Conservation (phyloP, 2,329 filamentous ascomycete genomes). For the Fusarium sp. region DNA sequence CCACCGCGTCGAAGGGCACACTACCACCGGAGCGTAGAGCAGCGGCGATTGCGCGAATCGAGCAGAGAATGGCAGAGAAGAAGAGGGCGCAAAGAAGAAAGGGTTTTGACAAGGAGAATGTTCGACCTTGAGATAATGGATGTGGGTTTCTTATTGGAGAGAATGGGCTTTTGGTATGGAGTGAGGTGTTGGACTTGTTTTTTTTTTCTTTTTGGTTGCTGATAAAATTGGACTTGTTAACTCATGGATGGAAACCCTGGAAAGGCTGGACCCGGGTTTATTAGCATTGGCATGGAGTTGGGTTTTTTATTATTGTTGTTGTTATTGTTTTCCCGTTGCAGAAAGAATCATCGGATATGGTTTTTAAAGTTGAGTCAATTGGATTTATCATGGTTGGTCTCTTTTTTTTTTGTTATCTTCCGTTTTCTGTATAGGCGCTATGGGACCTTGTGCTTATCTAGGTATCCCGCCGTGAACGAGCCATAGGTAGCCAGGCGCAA, state of each 20-base stretch:
- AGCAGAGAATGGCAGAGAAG: conserved; percentile 65
- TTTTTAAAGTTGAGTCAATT: conserved; percentile 16
- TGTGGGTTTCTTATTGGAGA: conserved; percentile 5
- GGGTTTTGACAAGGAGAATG: conserved; percentile 63
- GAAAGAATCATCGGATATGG: conserved; percentile 9
- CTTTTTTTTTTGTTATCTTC: conserved; percentile 17
- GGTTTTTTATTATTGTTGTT: conserved; percentile 11
- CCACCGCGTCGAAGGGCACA: conserved; percentile 54
- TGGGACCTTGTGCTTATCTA: conserved; percentile 33
- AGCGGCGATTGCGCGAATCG: conserved; percentile 65
- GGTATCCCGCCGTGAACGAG: conserved; percentile 6
- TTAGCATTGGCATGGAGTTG: conserved; percentile 41
- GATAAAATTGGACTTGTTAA: conserved; percentile 19
- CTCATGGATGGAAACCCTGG: neutral
- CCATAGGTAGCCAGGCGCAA: neutral
- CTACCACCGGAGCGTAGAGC: conserved; percentile 63
- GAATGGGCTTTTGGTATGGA: conserved; percentile 10
- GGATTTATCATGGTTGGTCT: conserved; percentile 31
- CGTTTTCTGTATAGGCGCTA: conserved; percentile 20
- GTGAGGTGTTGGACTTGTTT: conserved; percentile 31
- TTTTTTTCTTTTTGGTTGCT: conserved; percentile 6
- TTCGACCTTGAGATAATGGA: conserved; percentile 48
- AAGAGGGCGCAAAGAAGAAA: conserved; percentile 48
- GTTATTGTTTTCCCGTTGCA: conserved; percentile 4
- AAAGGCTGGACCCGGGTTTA: conserved; percentile 1